Evolutionary conservation across 805 yeast species (phyloP).

Genomic region (Saccharomycopsis sp.): DNA sequence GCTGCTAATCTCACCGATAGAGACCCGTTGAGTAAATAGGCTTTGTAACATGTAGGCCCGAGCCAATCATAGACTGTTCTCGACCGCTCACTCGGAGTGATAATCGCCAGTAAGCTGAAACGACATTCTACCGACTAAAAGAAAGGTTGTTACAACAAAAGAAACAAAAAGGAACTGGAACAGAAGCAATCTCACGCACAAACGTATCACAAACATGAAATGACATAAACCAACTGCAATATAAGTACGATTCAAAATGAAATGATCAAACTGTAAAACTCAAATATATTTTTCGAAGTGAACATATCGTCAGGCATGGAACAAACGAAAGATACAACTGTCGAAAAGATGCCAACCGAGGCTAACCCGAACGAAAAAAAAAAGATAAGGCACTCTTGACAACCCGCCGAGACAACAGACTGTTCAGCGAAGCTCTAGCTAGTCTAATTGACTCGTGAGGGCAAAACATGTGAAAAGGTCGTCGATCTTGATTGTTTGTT

Average conservation of each 20-base stretch:
- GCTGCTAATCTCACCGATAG: not conserved
- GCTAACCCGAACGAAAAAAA: not conserved
- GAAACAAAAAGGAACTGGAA: not conserved
- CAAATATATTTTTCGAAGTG: not conserved
- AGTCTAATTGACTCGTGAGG: not conserved
- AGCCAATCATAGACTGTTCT: not conserved
- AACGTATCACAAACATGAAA: not conserved
- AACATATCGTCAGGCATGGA: not conserved
- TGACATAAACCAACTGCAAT: not conserved
- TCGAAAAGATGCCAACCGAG: not conserved
- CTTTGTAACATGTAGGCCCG: not conserved
- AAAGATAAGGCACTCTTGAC: not conserved
- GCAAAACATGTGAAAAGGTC: not conserved
- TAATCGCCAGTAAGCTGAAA: not conserved
- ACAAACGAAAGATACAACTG: not conserved
- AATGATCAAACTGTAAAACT: not conserved
- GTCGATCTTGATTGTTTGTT: not conserved
- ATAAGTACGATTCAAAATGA: not conserved
- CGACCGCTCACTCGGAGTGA: not conserved
- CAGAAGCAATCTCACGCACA: not conserved
- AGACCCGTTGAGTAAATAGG: not conserved
- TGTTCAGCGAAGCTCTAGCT: not conserved
- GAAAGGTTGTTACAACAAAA: not conserved
- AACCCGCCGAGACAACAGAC: not conserved
- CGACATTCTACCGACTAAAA: not conserved